Conservation (phyloP, 441 rosid species). For the Gossypium lobatum region DNA sequence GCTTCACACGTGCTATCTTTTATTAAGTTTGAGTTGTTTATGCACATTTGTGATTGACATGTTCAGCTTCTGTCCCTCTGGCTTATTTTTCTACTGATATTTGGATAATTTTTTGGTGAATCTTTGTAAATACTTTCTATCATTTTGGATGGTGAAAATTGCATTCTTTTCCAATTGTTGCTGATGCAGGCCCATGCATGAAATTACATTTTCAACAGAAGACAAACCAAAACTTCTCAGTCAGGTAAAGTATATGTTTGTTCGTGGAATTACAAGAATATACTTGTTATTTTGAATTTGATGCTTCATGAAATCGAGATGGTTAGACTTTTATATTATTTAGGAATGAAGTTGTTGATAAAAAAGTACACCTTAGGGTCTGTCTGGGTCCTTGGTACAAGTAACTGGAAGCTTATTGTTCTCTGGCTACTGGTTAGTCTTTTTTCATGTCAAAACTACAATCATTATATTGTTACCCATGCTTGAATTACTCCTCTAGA, state of each 20-base stretch:
- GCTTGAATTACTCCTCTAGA: neutral
- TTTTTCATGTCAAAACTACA: neutral
- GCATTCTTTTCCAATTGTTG: constrained; percentile 15
- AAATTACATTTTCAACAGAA: constrained; percentile 56
- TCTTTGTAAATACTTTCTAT: neutral
- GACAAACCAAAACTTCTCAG: constrained; percentile 75
- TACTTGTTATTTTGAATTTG: neutral
- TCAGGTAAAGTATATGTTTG: constrained; percentile 39
- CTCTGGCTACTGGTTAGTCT: neutral
- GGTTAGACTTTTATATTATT: neutral
- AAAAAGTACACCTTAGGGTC: neutral
- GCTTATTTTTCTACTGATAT: neutral
- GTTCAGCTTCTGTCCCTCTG: neutral
- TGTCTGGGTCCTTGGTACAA: neutral
- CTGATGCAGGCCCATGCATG: constrained; percentile 58
- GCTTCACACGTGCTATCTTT: constrained; percentile 1
- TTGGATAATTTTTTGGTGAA: neutral
- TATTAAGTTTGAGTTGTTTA: neutral
- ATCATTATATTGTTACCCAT: neutral
- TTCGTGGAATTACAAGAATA: neutral
- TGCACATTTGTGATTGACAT: neutral
- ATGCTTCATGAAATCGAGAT: neutral
- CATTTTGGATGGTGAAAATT: constrained; percentile 13
- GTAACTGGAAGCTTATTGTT: neutral
- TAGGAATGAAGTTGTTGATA: constrained; percentile 2